A percentile compares a stretch with the other conserved stretches of the same genome.
These are phyloP conservation scores for Podospora anserina DNA, from an alignment of 495 filamentous ascomycete species.

Conservation along the genomic window DNA sequence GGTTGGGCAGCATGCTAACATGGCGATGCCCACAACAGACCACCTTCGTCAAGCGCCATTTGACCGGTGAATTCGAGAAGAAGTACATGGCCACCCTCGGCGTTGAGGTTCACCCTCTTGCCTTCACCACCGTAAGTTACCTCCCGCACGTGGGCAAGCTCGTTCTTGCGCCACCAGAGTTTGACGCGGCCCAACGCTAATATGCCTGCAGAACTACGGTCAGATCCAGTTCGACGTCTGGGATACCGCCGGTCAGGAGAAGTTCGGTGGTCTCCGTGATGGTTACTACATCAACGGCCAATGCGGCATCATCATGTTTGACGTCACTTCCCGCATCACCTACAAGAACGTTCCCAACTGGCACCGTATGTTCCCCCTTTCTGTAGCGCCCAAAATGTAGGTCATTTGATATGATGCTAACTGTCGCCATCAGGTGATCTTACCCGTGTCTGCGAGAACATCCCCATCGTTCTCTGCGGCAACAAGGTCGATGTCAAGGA, in stretches of 20 bases:
- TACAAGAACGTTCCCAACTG: conserved; percentile 99
- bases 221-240: conserved; percentile 98
- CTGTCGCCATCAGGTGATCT: conserved; percentile 73
- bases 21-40: conserved; percentile 56
- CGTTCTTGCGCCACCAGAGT: conserved; percentile 15
- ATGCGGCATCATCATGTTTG: conserved; percentile 99
- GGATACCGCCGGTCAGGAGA: conserved; percentile 99
- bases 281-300: conserved; percentile 99
- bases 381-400: neutral
- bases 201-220: conserved; percentile 73
- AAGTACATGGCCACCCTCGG: conserved; percentile 99
- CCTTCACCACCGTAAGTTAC: conserved; percentile 81
- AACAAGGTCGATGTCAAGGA: conserved; percentile 99
- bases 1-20: conserved; percentile 25
- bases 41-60: conserved; percentile 99
- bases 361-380: conserved; percentile 79
- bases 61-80: conserved; percentile 99
- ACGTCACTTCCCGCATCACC: conserved; percentile 98
- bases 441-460: conserved; percentile 99
- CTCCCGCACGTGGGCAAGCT: conserved; percentile 4
- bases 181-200: conserved; percentile 26
- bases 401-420: conserved; percentile 9
- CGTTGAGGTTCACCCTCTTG: conserved; percentile 97
- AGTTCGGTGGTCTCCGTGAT: conserved; percentile 99
- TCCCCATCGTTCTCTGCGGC: conserved; percentile 95